Evolutionary conservation across 2,329 filamentous ascomycete genomes (phyloP), one percentile per base, ranked within the genome.

Genomic region (Colletotrichum kahawae): DNA sequence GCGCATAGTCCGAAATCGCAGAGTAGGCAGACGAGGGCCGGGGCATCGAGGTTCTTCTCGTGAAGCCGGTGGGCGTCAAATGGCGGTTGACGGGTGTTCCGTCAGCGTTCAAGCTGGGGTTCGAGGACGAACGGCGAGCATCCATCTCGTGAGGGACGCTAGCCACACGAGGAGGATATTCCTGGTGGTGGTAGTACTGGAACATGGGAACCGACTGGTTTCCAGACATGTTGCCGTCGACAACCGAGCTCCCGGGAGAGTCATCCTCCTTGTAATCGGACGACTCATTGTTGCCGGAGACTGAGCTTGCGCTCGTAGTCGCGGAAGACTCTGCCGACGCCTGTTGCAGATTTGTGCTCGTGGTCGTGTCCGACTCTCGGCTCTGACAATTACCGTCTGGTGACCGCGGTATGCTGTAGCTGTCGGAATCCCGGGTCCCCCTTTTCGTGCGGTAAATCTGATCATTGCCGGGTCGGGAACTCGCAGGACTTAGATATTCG

Each of bases 1-100:
- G 85, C 33, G 89, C 90, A 76, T 92, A 85, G 63, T 98, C 95
- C 18, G 94, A 95, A 63, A 90, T 90, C 16, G 91, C 88, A 4
- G 95, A 97, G 83, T 95, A 96, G 7, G 93, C 88, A 14, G 96
- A 98, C 29, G 89, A 89, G 7, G 95, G 95, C 67, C 96, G 90
- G 54, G 90, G 89, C 77, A 94, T 82, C 16, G 91, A 91, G 74
- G 87, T 91, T 80, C 91, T 86, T 79, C 88, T 86, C 78, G 89
- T 86, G 79, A 87, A 86, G 14, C 89, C 88, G 59, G 84, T 91
- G 29, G 90, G 92, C 4, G 92, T 92, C 43, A 95, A 85, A 81
- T 93, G 91, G 62, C 92, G 91, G 77, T 91, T 90, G 75, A 91
- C 88, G 38, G 86, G 85, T 4, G 86, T 83, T 18, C 67, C 75